Base-by-base conservation (phyloP, 2,329 filamentous ascomycete genomes). In the Phialocephala sp. region DNA sequence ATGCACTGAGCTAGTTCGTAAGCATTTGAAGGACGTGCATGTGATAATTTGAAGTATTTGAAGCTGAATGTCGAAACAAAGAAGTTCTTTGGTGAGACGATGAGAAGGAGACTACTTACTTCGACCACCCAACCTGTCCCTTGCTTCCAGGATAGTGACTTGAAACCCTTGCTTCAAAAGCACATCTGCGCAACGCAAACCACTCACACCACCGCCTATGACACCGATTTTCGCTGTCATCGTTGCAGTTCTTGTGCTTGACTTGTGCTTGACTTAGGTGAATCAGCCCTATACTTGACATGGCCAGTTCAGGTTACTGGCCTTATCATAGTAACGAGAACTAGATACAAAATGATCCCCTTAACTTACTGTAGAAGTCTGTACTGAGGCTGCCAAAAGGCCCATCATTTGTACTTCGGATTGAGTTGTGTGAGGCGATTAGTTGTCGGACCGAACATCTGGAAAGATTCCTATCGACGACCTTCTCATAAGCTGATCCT, bases 61-160 rank as follows among this genome's bases (percentile, higher is more conserved):
- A 32, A 32, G 6, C 27, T 32, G 27, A 32, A 32, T 32, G 27
- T 32, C 3, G 27, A 32, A 6, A 32, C 27, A 32, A 6, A 32
- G 27, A 32, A 6, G 27, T 32, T 32, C 27, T 32, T 3, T 3
- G 27, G 3, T 6, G 37, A 41, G 37, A 41, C 37, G 15, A 41
- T 8, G 37, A 41, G 15, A 58, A 58, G 4, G 14, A n/a, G 43
- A 37, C 12, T 18, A 24, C 45, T 50, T 41, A 39, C 20, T 37
- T 47, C 75, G 68, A 18, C 86, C 86, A 6, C 86, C 86, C 62
- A 88, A 77, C 54, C 85, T 77, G 72, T 85, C 76, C 60, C 85
- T 77, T 0, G 81, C 86, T 73, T 88, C 86, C 15, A 87, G 76
- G n/a, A 88, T 83, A 0, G 84, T 85, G 14, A 88, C 85, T 56